These are phyloP conservation scores for Saposhnikovia divaricata DNA, from an alignment of 129 eudicot genomes.

Conservation along the genomic window DNA sequence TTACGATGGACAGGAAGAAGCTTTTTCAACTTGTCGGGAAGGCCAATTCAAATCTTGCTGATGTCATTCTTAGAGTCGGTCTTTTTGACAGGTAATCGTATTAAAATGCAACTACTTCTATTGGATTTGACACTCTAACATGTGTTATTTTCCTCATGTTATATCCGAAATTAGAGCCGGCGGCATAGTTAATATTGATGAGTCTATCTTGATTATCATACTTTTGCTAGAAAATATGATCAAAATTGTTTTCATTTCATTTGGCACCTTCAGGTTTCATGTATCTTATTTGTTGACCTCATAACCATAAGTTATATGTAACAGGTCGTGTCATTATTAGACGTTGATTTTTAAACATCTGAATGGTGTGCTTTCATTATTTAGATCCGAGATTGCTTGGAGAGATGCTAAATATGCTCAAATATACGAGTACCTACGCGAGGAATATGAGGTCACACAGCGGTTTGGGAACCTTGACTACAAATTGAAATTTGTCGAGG, in stretches of 20 bases:
- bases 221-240: not conserved
- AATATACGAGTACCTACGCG: constrained; percentile 83
- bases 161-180: too few relatives aligned
- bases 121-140: too few relatives aligned
- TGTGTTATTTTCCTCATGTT: too few relatives aligned
- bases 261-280: too few relatives aligned
- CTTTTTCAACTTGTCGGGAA: constrained; percentile 92
- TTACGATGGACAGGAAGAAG: constrained; percentile 86
- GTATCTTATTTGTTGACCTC: not conserved
- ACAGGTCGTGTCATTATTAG: not conserved
- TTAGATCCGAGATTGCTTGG: constrained; percentile 98
- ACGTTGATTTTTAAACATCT: not conserved
- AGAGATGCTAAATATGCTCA: constrained; percentile 90
- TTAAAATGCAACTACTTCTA: too few relatives aligned
- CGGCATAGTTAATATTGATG: not conserved
- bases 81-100: too few relatives aligned
- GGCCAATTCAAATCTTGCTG: constrained; percentile 64
- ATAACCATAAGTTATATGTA: not conserved
- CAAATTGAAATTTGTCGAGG: constrained; percentile 90
- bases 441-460: constrained; percentile 87
- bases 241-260: not conserved
- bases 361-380: constrained; percentile 4
- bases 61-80: too few relatives aligned
- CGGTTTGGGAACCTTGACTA: constrained; percentile 89
- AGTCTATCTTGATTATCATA: not conserved